A percentile compares a stretch with the other conserved stretches of the same genome.
These are phyloP conservation scores for Aphanomyces astaci DNA, from an alignment of 352 stramenopile species.

Conservation along the genomic window DNA sequence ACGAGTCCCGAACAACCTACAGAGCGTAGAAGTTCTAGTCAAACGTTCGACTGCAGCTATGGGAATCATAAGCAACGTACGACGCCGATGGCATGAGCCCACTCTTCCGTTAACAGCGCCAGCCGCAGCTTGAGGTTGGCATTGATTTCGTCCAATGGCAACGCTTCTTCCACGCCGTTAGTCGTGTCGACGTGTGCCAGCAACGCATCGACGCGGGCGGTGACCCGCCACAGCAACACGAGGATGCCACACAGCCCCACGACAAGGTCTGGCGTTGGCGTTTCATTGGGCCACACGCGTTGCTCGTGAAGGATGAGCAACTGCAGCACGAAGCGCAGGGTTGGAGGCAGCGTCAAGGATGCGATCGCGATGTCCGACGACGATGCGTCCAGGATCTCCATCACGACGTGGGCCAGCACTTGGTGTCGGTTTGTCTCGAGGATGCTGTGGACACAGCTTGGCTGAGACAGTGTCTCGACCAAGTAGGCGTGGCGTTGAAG, in stretches of 20 bases:
- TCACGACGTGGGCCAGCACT: neutral
- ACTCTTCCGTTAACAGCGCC: constrained; percentile 5
- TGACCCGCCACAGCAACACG: neutral
- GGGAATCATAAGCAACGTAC: no score
- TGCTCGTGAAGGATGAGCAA: neutral
- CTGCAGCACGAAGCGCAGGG: neutral
- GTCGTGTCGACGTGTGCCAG: neutral
- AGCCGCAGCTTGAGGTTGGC: constrained; percentile 15
- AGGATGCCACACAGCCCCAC: neutral
- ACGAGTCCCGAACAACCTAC: neutral
- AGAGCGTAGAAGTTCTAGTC: no score
- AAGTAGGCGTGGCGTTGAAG: neutral
- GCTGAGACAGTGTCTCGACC: neutral
- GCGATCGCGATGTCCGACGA: neutral
- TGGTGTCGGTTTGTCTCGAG: neutral
- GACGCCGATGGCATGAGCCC: neutral
- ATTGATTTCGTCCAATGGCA: constrained; percentile 5
- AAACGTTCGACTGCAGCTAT: no score
- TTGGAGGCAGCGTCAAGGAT: neutral
- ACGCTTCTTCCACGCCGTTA: neutral
- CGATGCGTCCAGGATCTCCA: neutral
- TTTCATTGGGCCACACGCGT: neutral
- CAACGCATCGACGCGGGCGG: neutral
- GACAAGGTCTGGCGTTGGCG: neutral
- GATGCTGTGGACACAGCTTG: neutral